Evolutionary conservation across 1,284 basidiomycete genomes (phyloP).

Genomic region (Cutaneotrichosporon sp.): DNA sequence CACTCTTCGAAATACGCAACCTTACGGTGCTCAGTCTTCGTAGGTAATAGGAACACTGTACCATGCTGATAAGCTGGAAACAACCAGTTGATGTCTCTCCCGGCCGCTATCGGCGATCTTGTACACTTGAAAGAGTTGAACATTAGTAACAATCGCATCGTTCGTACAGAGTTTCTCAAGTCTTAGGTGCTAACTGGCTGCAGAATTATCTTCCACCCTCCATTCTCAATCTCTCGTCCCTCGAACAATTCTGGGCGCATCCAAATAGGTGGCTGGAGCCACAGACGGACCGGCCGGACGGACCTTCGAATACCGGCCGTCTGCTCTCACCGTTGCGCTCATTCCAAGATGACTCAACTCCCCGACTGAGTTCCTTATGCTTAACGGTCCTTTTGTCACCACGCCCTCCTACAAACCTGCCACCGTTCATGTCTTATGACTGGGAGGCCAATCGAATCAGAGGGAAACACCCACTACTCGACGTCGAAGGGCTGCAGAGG

Average conservation of each 20-base stretch:
- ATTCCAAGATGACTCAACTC: constrained; percentile 15
- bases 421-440: constrained; percentile 40
- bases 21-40: constrained; percentile 40
- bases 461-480: constrained; percentile 32
- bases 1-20: constrained; percentile 44
- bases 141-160: constrained; percentile 45
- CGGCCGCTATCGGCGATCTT: constrained; percentile 45
- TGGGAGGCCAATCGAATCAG: constrained; percentile 25
- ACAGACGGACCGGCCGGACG: background rate
- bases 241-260: constrained; percentile 24
- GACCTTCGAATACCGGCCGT: background rate
- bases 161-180: constrained; percentile 27
- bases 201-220: constrained; percentile 43
- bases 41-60: constrained; percentile 11
- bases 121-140: constrained; percentile 42
- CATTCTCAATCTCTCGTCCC: constrained; percentile 32
- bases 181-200: background rate
- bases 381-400: constrained; percentile 38
- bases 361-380: constrained; percentile 34
- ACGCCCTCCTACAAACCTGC: constrained; percentile 26
- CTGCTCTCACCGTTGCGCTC: constrained; percentile 3
- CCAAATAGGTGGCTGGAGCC: constrained; percentile 27
- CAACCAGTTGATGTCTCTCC: constrained; percentile 38
- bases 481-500: constrained; percentile 22
- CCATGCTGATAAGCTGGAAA: constrained; percentile 22